These are phyloP conservation scores for Alternaria sp. DNA, from an alignment of 2,329 filamentous ascomycete species.

Conservation along the genomic window DNA sequence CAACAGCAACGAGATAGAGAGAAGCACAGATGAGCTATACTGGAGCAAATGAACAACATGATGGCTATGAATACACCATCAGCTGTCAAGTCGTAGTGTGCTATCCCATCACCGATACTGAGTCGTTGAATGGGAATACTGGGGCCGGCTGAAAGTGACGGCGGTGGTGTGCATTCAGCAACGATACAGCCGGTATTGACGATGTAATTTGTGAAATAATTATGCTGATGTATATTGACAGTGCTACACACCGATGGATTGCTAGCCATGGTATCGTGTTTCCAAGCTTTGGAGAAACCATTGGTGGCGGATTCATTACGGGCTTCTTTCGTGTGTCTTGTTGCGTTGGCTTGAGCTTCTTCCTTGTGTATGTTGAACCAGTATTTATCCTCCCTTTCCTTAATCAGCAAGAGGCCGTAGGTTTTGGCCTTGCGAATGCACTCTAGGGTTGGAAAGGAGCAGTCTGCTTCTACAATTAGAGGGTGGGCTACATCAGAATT, in stretches of 20 bases:
- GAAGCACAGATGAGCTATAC: background rate
- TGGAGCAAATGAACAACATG: background rate
- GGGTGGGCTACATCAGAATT: background rate
- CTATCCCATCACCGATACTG: background rate
- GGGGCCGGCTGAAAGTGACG: no score
- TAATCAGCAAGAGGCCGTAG: background rate
- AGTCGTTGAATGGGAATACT: background rate
- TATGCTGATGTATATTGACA: background rate
- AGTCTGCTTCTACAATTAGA: background rate
- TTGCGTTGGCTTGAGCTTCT: background rate
- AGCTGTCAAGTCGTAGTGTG: background rate
- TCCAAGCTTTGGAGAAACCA: background rate
- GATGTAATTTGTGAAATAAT: background rate
- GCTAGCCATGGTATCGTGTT: background rate
- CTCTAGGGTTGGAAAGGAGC: background rate
- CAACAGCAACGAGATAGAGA: background rate
- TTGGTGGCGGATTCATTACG: background rate
- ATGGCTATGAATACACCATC: background rate
- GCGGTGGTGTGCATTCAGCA: background rate
- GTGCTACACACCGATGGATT: background rate
- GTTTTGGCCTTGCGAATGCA: background rate
- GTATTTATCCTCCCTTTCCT: background rate
- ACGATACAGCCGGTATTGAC: background rate
- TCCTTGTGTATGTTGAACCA: background rate
- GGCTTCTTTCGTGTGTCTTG: background rate